Conservation (phyloP, 2,329 filamentous ascomycete genomes). For the Grosmannia clavigera region DNA sequence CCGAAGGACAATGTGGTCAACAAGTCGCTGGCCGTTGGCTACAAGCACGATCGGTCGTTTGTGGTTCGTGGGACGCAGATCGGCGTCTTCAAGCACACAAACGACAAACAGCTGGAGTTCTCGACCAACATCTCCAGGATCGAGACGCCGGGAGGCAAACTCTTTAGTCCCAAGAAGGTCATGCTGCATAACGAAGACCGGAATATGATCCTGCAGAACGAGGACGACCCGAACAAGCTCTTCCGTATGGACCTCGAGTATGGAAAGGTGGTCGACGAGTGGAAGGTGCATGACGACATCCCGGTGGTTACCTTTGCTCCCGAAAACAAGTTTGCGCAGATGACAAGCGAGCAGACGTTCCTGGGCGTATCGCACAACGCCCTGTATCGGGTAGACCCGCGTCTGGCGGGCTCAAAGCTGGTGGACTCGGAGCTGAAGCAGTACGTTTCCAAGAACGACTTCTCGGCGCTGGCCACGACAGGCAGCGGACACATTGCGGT, state of each 20-base stretch:
- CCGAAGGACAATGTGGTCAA: conserved; percentile 62
- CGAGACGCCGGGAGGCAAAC: conserved; percentile 70
- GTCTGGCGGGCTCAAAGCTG: conserved; percentile 78
- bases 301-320: conserved; percentile 84
- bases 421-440: conserved; percentile 91
- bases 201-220: conserved; percentile 81
- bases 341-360: conserved; percentile 91
- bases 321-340: conserved; percentile 96
- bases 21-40: conserved; percentile 91
- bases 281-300: conserved; percentile 96
- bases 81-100: conserved; percentile 94
- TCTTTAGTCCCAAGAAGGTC: conserved; percentile 91
- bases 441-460: conserved; percentile 93
- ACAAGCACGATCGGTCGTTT: conserved; percentile 94
- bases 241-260: conserved; percentile 98
- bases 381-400: conserved; percentile 86
- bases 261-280: conserved; percentile 95
- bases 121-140: conserved; percentile 96
- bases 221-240: conserved; percentile 72
- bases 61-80: conserved; percentile 97
- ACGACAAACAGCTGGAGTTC: conserved; percentile 87
- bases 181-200: conserved; percentile 89
- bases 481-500: conserved; percentile 96
- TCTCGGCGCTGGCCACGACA: conserved; percentile 86
- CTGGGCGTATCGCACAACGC: conserved; percentile 87